These are phyloP conservation scores for Inga oerstediana DNA, from an alignment of 306 rosid species.

Conservation along the genomic window DNA sequence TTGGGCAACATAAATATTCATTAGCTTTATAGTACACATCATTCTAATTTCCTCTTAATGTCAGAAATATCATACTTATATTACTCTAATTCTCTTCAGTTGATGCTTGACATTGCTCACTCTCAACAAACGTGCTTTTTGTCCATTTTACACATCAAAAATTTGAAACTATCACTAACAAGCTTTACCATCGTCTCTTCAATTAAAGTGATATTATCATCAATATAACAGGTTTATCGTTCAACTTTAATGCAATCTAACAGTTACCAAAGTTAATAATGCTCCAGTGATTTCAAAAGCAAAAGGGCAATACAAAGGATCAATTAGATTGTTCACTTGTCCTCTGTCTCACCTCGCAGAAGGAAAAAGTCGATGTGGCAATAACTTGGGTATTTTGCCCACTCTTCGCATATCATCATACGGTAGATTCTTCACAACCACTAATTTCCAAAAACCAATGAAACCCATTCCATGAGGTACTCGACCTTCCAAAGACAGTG, in stretches of 20 bases:
- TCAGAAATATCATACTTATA: not conserved
- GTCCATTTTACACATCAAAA: constrained; percentile 14
- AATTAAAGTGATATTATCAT: constrained; percentile 5
- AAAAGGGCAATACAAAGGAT: not conserved
- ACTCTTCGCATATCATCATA: constrained; percentile 49
- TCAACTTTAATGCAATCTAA: not conserved
- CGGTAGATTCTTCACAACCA: constrained; percentile 82
- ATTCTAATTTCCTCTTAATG: not conserved
- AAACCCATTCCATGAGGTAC: constrained; percentile 73
- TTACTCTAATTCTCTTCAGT: not conserved
- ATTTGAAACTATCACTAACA: not conserved
- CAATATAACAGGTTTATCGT: not conserved
- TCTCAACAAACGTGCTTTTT: not conserved
- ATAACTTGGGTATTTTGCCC: constrained; percentile 89
- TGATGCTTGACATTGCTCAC: not conserved
- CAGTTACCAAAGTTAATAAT: constrained; percentile 25
- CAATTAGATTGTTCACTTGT: constrained; percentile 1
- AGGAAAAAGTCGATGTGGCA: constrained; percentile 91
- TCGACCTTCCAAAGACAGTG: constrained; percentile 76
- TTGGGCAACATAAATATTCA: not conserved
- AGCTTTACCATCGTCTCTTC: not conserved
- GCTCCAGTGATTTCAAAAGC: not conserved
- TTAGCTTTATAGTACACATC: not conserved
- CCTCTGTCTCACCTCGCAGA: constrained; percentile 73
- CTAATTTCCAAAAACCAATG: constrained; percentile 90